Conservation (phyloP, 2,329 filamentous ascomycete genomes). For the Pestalotiopsis fici region DNA sequence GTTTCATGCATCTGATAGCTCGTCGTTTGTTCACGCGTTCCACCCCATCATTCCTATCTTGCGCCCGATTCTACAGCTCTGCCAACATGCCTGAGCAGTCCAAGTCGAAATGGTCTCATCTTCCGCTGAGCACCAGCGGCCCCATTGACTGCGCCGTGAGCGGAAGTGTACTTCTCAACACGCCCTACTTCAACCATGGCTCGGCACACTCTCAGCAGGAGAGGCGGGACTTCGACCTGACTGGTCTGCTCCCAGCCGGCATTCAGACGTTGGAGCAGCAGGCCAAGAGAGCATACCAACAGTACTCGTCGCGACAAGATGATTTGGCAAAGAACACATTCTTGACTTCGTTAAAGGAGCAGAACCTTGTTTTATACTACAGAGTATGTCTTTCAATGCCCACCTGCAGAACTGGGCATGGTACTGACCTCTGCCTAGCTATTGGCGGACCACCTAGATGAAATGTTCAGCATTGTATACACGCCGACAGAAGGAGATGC, state of each 20-base stretch:
- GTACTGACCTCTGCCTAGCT: conserved; percentile 45
- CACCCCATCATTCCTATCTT: neutral
- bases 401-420: no score
- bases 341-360: conserved; percentile 80
- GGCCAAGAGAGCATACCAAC: conserved; percentile 74
- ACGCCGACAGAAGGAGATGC: conserved; percentile 89
- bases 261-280: conserved; percentile 79
- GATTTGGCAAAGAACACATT: conserved; percentile 85
- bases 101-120: conserved; percentile 39
- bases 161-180: conserved; percentile 60
- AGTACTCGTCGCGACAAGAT: conserved; percentile 65
- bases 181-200: conserved; percentile 78
- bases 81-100: conserved; percentile 26
- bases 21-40: neutral
- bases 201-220: conserved; percentile 75
- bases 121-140: conserved; percentile 48
- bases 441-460: conserved; percentile 74
- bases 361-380: conserved; percentile 84
- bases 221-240: conserved; percentile 67
- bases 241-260: conserved; percentile 71
- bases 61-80: conserved; percentile 15
- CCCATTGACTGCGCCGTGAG: conserved; percentile 50
- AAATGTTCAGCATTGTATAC: conserved; percentile 91
- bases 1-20: neutral
- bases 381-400: conserved; percentile 45